Base-by-base conservation (phyloP, 225 moss, liverwort and hornwort genomes). In the Anthoceros angustus region DNA sequence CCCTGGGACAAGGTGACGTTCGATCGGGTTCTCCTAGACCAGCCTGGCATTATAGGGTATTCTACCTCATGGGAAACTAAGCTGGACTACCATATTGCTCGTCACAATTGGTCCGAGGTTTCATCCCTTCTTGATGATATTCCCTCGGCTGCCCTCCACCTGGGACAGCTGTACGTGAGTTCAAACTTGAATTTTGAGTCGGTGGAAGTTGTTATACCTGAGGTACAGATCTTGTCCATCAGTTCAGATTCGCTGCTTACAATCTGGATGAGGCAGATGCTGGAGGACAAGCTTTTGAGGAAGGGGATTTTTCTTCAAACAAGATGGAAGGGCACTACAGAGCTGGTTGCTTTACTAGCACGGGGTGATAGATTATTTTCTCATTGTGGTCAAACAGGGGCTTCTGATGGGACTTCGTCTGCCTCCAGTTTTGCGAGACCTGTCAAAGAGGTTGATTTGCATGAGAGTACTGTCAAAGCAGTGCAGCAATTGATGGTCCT, bases 231-330 rank as follows among this genome's bases (percentile, higher is more conserved):
- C 63, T 74, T 95, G 71, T 74, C 79, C 42, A 76, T 88, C 39
- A 86, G 90, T 74, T 75, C 86, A 67, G 78, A 78, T 71, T 69
- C 84, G 49, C 78, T 80, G 62, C 86, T 87, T 61, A 86, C 82
- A 74, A 83, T 86, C 68, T 95, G 82, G 85, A 77, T 95, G 78
- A 88, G 90, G 94, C 86, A 95, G 43, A 77, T 86, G 78, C 85
- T 95, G 72, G 94, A 95, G 70, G 83, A 85, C 70, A 95, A 83
- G 78, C 84, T 95, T 20, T 79, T 78, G 43, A 82, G 76, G 71
- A 79, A 76, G 50, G 86, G 85, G 48, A 77, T 83, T 14, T 95
- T 95, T 62, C 70, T 88, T 64, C 83, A 83, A 64, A 76, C 73
- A 62, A 81, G 82, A 67, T 95, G 94, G 94, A 83, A 84, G 70